These are phyloP conservation scores for Postia placenta DNA, from an alignment of 768 basidiomycete genomes.

Conservation along the genomic window DNA sequence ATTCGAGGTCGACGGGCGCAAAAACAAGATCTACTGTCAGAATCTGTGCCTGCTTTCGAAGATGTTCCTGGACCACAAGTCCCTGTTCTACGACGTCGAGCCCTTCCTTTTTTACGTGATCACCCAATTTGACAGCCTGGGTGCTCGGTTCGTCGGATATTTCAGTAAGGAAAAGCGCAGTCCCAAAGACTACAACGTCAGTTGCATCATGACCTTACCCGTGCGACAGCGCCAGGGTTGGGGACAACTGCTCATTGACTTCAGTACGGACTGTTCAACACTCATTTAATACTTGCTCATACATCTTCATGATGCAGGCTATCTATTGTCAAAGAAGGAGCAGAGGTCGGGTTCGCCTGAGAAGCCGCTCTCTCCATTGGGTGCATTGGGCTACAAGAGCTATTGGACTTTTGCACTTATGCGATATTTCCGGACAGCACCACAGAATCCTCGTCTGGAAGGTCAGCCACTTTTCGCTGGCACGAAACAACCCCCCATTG, in stretches of 20 bases:
- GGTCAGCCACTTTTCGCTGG: conserved; percentile 39
- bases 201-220: conserved; percentile 99
- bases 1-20: conserved; percentile 96
- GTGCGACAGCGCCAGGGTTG: conserved; percentile 92
- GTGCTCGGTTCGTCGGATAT: conserved; percentile 94
- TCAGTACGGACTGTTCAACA: conserved; percentile 61
- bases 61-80: conserved; percentile 99
- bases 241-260: conserved; percentile 96
- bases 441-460: conserved; percentile 63
- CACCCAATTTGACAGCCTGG: conserved; percentile 83
- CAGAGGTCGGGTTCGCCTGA: conserved; percentile 87
- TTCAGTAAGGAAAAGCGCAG: conserved; percentile 99
- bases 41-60: conserved; percentile 96
- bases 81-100: conserved; percentile 98
- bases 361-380: conserved; percentile 89
- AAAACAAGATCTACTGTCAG: conserved; percentile 99
- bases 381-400: conserved; percentile 88
- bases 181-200: conserved; percentile 93
- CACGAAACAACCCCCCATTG: background rate
- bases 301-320: conserved; percentile 50
- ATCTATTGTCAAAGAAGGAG: conserved; percentile 94
- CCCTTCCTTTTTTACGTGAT: conserved; percentile 99
- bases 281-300: conserved; percentile 5
- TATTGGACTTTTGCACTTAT: conserved; percentile 92
- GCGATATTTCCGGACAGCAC: conserved; percentile 61